Percentiles rank a stretch among this genome's conserved stretches.
phyloP scores from a whole-genome alignment of 148 eudicot species.

The Silene uniflora region DNA sequence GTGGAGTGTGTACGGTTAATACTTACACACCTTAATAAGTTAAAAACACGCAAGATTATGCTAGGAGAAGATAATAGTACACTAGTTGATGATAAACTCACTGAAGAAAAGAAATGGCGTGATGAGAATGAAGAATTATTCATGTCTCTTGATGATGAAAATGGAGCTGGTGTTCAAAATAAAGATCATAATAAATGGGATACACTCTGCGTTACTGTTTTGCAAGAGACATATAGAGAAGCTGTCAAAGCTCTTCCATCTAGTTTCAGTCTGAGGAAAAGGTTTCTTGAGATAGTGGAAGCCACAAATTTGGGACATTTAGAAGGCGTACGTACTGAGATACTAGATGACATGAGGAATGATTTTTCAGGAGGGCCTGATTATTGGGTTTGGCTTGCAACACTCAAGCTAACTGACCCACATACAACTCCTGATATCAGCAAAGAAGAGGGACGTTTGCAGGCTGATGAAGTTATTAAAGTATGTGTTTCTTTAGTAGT shows the following conservation, averaged over 20 bases:
- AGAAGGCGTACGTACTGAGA: conserved; percentile 62
- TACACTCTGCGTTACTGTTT: conserved; percentile 47
- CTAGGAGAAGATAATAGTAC: conserved; percentile 71
- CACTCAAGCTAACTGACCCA: conserved; percentile 29
- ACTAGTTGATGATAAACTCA: conserved; percentile 33
- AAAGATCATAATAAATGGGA: conserved; percentile 47
- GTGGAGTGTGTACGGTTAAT: conserved; percentile 89
- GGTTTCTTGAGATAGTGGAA: conserved; percentile 66
- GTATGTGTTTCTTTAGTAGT: conserved; percentile 22
- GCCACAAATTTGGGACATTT: conserved; percentile 65
- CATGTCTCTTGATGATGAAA: conserved; percentile 50
- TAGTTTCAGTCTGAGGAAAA: conserved; percentile 57
- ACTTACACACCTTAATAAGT: conserved; percentile 88
- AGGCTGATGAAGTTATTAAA: conserved; percentile 56
- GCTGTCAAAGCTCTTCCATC: conserved; percentile 71
- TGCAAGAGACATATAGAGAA: conserved; percentile 53
- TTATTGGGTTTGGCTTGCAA: conserved; percentile 93
- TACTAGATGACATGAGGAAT: conserved; percentile 63
- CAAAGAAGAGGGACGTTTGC: conserved; percentile 29
- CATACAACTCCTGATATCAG: conserved; percentile 25
- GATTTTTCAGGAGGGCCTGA: conserved; percentile 60
- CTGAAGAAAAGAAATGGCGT: conserved; percentile 63
- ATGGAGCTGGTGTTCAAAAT: conserved; percentile 35
- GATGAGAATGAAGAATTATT: conserved; percentile 74
- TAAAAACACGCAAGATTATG: conserved; percentile 68